Base-by-base conservation (phyloP, 345 rosid genomes). In the thale cress (Arabidopsis thaliana) region DNA sequence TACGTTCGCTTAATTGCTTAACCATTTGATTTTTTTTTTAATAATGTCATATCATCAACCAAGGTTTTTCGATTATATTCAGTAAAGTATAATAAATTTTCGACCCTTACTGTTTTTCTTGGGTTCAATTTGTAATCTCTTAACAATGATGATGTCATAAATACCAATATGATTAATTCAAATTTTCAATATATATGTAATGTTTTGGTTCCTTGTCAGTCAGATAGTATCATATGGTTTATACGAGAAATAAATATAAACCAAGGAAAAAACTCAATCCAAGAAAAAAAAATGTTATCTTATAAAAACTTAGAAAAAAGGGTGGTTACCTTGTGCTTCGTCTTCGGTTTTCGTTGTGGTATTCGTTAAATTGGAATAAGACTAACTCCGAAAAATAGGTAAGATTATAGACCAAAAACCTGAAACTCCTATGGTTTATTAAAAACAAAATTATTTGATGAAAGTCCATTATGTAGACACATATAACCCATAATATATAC, bases 51-150 rank as follows among this genome's bases (percentile, higher is more conserved):
- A 36, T 36, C 13, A 73, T 8, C 77, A 33, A 42, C 55, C 33
- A 51, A 45, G 38, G 40, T 48, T 74, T 16, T 16, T 16, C 20
- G 20, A 16, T 16, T 16, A 16, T 23, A 14, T 71, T 49, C 16
- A 8, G 24, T 22, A 13, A 51, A 4, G 11, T 6, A 22, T 22
- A 73, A 73, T 61, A 73, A 30, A 5, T 20, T 65, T 73, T n/a
- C 5, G 6, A 44, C 64, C 57, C n/a, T 0, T 44, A 42, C 25
- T 65, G 38, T 44, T 56, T 56, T 56, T 55, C 4, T 36, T 74
- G 48, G 32, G 41, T 44, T 73, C 25, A 28, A 34, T 65, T 34
- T 32, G 36, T 53, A 73, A 73, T 22, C 69, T 51, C 49, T 2
- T 46, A 71, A 8, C 10, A 12, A 41, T 1, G 20, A 53, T 55